Base-by-base conservation (phyloP, 148 eudicot genomes). In the Polygonum aviculare region DNA sequence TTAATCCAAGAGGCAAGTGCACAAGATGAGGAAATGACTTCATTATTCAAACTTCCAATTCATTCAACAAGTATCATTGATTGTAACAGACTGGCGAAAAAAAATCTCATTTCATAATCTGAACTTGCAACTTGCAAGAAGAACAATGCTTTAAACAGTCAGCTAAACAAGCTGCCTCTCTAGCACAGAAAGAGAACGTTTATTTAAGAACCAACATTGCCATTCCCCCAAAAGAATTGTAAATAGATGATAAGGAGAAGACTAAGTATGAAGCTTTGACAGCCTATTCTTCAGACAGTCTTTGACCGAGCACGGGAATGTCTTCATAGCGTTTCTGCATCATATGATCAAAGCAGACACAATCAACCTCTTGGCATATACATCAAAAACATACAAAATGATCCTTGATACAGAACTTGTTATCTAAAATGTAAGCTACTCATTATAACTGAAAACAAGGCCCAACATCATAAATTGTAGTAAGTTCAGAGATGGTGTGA, bases 251-350 rank as follows among this genome's bases (percentile, higher is more conserved):
- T n/a, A 51, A 51, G 15, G 21, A 51, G 57, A n/a, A 51, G 21
- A 12, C 19, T n/a, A 12, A 50, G 16, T 16, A 50, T 50, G 14
- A 51, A 51, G 16, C 16, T 51, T 51, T 51, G 72, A 70, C 41
- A 39, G 16, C 75, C 75, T 81, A 76, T 69, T 85, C 78, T 35
- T 84, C 87, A 45, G 77, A 8, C 47, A 62, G 85, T 72, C 87
- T 82, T 78, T 81, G 79, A 44, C 87, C 87, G 26, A 85, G 78
- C 79, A 82, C 83, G 26, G 87, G 54, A 50, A 85, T 85, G 55
- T 85, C 87, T 78, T 85, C 85, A 11, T 78, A 85, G 35, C 85
- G 87, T 82, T 85, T 85, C 83, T 85, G 83, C 79, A 82, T 18
- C 57, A 51, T 26, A 26, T 51, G 57, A 51, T 51, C 57, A 51